A percentile compares a stretch with the other conserved stretches of the same genome.
These are phyloP conservation scores for Phytophthora melonis DNA, from an alignment of 352 stramenopile genomes.

Conservation along the genomic window DNA sequence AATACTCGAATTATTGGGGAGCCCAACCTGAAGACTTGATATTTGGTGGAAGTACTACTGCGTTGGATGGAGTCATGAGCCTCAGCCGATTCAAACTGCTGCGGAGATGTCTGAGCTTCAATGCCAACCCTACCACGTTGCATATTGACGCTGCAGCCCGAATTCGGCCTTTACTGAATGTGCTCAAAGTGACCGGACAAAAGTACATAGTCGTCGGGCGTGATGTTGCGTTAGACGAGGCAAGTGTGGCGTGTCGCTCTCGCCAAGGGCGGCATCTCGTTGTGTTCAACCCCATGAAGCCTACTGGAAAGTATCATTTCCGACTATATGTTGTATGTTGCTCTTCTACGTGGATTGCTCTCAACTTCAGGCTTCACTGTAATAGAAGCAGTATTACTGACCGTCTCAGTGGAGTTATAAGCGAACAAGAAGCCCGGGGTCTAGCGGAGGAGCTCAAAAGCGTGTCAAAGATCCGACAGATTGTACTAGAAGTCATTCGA, in stretches of 20 bases:
- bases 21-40: conserved; percentile 4
- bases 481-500: conserved; percentile 35
- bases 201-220: not conserved
- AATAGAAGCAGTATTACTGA: conserved; percentile 27
- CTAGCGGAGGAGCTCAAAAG: conserved; percentile 4
- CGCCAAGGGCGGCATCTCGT: conserved; percentile 4
- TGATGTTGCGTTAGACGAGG: conserved; percentile 10
- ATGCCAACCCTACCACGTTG: no score
- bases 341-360: conserved; percentile 1
- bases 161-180: not conserved
- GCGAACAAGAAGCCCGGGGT: not conserved
- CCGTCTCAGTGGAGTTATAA: conserved; percentile 19
- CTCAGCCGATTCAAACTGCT: no score
- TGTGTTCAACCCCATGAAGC: conserved; percentile 6
- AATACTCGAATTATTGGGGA: conserved; percentile 2
- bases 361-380: conserved; percentile 33
- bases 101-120: no score
- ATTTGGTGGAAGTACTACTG: not conserved
- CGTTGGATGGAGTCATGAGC: no score
- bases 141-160: not conserved
- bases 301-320: conserved; percentile 17
- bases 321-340: conserved; percentile 9
- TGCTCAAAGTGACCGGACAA: not conserved
- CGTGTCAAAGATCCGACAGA: conserved; percentile 19
- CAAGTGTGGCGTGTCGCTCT: conserved; percentile 2